These are phyloP conservation scores for Rhododendron griersonianum DNA, from an alignment of 148 eudicot genomes.

Conservation along the genomic window DNA sequence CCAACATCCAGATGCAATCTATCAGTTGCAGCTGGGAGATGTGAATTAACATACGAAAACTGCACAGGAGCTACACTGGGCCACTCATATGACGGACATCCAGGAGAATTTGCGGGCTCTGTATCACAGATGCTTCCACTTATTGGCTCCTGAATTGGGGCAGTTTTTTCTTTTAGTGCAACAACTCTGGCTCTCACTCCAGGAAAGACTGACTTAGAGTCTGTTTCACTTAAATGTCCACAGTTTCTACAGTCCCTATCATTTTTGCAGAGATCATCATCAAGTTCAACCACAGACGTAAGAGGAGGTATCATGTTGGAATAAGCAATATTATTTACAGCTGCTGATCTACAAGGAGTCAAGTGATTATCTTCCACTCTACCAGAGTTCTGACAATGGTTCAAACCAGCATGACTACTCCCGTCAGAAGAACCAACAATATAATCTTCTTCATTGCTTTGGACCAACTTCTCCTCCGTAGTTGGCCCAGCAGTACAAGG, in stretches of 20 bases:
- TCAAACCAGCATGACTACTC: slow-evolving; percentile 12
- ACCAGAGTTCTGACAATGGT: slow-evolving; percentile 13
- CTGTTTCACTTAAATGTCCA: slow-evolving; percentile 23
- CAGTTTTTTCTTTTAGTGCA: slow-evolving; percentile 33
- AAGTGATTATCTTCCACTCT: slow-evolving; percentile 18
- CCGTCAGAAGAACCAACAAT: slow-evolving; percentile 21
- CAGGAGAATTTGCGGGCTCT: slow-evolving; percentile 42
- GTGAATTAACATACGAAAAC: slow-evolving; percentile 57
- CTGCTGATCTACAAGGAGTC: slow-evolving; percentile 19
- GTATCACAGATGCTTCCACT: slow-evolving; percentile 30
- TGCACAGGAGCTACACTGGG: slow-evolving; percentile 69
- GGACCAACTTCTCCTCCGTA: slow-evolving; percentile 14
- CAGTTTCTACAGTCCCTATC: slow-evolving; percentile 18
- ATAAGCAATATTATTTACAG: slow-evolving; percentile 18
- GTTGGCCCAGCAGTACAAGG: slow-evolving; percentile 16
- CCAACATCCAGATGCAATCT: slow-evolving; percentile 97
- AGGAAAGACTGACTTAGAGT: slow-evolving; percentile 22
- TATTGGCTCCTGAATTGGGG: slow-evolving; percentile 39
- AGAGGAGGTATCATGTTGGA: slow-evolving; percentile 21
- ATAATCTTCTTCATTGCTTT: slow-evolving; percentile 20
- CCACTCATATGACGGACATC: slow-evolving; percentile 85
- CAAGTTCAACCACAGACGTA: slow-evolving; percentile 19
- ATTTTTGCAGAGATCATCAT: slow-evolving; percentile 17
- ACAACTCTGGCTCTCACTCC: slow-evolving; percentile 21
- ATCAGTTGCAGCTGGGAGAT: slow-evolving; percentile 83